Conservation (phyloP, 331 rosid species). For the Pyracantha coccinea region DNA sequence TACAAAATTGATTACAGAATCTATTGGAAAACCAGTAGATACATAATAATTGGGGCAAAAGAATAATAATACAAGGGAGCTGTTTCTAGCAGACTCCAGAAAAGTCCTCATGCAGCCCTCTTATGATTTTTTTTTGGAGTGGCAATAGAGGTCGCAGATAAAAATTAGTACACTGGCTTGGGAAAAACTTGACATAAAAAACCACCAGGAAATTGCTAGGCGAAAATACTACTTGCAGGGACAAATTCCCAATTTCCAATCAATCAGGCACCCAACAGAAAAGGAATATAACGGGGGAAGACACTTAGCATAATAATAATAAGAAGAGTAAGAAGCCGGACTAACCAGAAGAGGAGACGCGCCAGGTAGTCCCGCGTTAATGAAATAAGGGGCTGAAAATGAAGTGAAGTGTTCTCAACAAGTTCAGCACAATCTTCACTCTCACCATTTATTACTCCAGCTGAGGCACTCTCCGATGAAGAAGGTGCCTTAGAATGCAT, state of each 20-base stretch:
- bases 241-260: neutral
- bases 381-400: conserved; percentile 73
- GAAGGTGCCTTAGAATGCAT: conserved; percentile 77
- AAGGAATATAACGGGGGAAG: neutral
- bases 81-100: too few relatives aligned
- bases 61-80: neutral
- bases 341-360: conserved; percentile 92
- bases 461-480: conserved; percentile 47
- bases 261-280: neutral
- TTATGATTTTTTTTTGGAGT: too few relatives aligned
- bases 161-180: too few relatives aligned
- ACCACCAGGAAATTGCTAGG: too few relatives aligned
- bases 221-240: neutral
- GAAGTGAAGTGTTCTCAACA: conserved; percentile 74
- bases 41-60: neutral
- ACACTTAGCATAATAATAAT: neutral
- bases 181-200: too few relatives aligned
- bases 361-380: conserved; percentile 86
- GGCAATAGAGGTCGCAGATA: too few relatives aligned
- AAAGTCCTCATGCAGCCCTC: too few relatives aligned
- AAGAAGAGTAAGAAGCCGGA: neutral
- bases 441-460: conserved; percentile 42
- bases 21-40: neutral
- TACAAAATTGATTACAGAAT: neutral
- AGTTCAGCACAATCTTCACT: conserved; percentile 77